Conservation (phyloP, 257 asterid species). For the Marsdenia floribunda region DNA sequence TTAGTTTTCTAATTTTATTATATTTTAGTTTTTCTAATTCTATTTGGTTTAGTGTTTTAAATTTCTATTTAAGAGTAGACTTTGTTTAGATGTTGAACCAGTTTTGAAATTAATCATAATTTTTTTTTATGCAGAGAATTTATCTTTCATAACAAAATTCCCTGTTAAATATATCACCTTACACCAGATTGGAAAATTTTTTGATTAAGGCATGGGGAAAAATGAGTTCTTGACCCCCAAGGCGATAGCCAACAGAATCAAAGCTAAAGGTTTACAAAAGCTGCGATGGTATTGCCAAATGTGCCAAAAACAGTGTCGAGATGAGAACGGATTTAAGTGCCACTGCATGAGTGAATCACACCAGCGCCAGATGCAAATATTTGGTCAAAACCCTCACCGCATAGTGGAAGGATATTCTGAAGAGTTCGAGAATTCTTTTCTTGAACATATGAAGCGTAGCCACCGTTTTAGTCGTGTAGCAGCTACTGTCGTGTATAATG, state of each 20-base stretch:
- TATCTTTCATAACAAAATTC: too few species aligned
- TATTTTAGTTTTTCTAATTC: too few species aligned
- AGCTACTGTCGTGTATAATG: slow-evolving; percentile 93
- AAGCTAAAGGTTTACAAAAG: slow-evolving; percentile 81
- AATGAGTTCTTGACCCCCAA: slow-evolving; percentile 86
- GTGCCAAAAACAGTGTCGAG: slow-evolving; percentile 96
- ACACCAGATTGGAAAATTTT: neutral
- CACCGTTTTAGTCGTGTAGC: slow-evolving; percentile 88
- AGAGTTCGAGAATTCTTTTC: slow-evolving; percentile 61
- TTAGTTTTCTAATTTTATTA: too few species aligned
- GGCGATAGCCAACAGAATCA: slow-evolving; percentile 85
- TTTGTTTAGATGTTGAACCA: too few species aligned
- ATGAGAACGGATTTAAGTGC: slow-evolving; percentile 95
- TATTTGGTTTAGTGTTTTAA: too few species aligned
- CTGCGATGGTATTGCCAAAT: slow-evolving; percentile 95
- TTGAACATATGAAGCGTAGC: slow-evolving; percentile 86
- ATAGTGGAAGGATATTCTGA: slow-evolving; percentile 71
- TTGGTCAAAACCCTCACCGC: slow-evolving; percentile 77
- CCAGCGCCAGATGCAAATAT: slow-evolving; percentile 91
- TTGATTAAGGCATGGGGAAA: slow-evolving; percentile 50
- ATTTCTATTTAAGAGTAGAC: too few species aligned
- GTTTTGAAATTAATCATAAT: too few species aligned
- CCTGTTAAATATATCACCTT: too few species aligned
- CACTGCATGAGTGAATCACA: slow-evolving; percentile 95
- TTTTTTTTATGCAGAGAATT: too few species aligned